Evolutionary conservation across 371 early-diverging fungal species (phyloP).

Genomic region (Mortierella sp.): DNA sequence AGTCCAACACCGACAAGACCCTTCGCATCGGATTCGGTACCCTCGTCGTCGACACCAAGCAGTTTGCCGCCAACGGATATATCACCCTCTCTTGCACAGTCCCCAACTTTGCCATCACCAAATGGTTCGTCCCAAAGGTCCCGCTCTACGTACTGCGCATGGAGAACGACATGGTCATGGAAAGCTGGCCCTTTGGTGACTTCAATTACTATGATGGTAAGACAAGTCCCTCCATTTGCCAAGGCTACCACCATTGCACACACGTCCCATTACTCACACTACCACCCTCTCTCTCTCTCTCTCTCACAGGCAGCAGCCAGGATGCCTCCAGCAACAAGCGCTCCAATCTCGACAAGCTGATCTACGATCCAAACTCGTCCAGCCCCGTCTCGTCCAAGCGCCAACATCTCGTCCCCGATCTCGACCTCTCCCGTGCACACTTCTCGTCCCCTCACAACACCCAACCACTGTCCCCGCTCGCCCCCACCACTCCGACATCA

Average conservation of each 20-base stretch:
- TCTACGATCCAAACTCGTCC: constrained; percentile 16
- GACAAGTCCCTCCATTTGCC: neutral
- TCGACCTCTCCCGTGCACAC: constrained; percentile 29
- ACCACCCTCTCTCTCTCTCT: neutral
- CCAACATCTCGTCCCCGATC: constrained; percentile 22
- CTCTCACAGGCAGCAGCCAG: constrained; percentile 11
- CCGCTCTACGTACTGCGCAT: constrained; percentile 55
- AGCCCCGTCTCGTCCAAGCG: constrained; percentile 23
- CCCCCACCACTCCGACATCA: constrained; percentile 26
- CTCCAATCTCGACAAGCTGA: constrained; percentile 18
- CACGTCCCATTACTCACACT: no score
- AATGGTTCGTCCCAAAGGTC: constrained; percentile 52
- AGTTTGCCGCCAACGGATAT: constrained; percentile 51
- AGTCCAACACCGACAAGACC: constrained; percentile 37
- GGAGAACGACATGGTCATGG: constrained; percentile 51
- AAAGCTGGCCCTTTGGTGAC: constrained; percentile 57
- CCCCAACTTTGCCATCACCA: constrained; percentile 53
- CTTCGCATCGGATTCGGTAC: constrained; percentile 52
- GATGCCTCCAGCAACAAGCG: constrained; percentile 31
- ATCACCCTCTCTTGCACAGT: constrained; percentile 48
- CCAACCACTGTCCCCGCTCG: constrained; percentile 25
- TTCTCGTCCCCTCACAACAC: constrained; percentile 5
- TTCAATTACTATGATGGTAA: constrained; percentile 49
- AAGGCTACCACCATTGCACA: no score
- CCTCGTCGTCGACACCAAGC: constrained; percentile 48